These are phyloP conservation scores for Ophiocordyceps australis DNA, from an alignment of 2,329 filamentous ascomycete genomes.

Conservation along the genomic window DNA sequence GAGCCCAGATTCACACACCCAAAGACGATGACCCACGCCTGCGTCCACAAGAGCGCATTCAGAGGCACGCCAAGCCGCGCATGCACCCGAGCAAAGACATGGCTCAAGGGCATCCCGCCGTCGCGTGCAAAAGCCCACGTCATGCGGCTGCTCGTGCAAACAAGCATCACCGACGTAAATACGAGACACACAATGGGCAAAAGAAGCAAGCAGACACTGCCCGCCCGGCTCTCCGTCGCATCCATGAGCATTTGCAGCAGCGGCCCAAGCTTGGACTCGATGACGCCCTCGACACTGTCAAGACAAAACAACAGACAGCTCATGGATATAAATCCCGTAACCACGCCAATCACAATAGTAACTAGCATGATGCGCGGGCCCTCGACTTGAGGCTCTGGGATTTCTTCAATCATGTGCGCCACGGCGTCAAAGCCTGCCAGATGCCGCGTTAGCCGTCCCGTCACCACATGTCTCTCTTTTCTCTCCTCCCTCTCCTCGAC, in stretches of 20 bases:
- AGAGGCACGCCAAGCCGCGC: constrained; percentile 43
- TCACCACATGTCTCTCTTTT: too few species aligned
- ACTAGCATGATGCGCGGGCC: constrained; percentile 51
- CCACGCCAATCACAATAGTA: constrained; percentile 43
- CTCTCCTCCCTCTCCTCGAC: too few species aligned
- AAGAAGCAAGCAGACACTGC: constrained; percentile 45
- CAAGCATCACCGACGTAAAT: constrained; percentile 44
- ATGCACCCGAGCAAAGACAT: constrained; percentile 42
- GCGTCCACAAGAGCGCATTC: constrained; percentile 46
- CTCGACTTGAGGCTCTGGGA: constrained; percentile 35
- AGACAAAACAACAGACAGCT: constrained; percentile 46
- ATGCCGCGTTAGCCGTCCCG: too few species aligned
- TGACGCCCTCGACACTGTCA: constrained; percentile 36
- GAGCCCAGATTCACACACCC: constrained; percentile 55
- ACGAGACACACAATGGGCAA: constrained; percentile 48
- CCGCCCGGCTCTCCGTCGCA: constrained; percentile 42
- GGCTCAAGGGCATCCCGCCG: constrained; percentile 46
- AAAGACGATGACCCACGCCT: constrained; percentile 45
- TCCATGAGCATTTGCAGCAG: constrained; percentile 46
- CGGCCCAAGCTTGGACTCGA: constrained; percentile 35
- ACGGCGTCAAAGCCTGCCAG: constrained; percentile 27
- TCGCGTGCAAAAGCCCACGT: constrained; percentile 49
- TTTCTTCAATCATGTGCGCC: constrained; percentile 36
- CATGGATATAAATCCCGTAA: constrained; percentile 45
- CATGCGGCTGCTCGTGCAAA: constrained; percentile 50